phyloP scores from a whole-genome alignment of 176 grass and related monocot genomes.

The Bolboschoenus planiculmis region DNA sequence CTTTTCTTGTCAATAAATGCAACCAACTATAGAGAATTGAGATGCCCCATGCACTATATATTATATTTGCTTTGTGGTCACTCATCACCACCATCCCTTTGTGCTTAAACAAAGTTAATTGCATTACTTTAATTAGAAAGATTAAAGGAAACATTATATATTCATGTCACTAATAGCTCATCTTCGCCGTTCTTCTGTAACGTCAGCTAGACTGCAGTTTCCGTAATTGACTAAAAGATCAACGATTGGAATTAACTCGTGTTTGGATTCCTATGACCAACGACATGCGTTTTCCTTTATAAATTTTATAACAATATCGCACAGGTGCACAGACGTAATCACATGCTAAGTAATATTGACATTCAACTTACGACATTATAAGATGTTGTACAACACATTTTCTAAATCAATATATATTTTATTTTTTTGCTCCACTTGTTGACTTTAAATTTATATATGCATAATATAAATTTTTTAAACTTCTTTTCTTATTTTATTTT shows the following conservation, averaged over 20 bases:
- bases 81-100: slow-evolving; percentile 5
- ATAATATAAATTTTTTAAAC: neutral
- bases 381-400: neutral
- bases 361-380: neutral
- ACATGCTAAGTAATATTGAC: neutral
- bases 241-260: neutral
- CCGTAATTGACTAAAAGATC: neutral
- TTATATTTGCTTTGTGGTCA: slow-evolving; percentile 1
- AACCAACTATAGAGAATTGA: neutral
- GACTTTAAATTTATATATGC: neutral
- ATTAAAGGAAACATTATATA: neutral
- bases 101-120: neutral
- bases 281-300: neutral
- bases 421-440: neutral
- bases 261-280: neutral
- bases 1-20: slow-evolving; percentile 3
- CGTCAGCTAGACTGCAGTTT: neutral
- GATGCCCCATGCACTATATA: slow-evolving; percentile 19
- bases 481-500: neutral
- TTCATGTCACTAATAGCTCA: neutral
- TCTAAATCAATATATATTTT: neutral
- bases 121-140: slow-evolving; percentile 20
- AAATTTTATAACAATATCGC: neutral
- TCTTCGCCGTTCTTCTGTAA: slow-evolving; percentile 1
- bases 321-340: neutral